Conservation (phyloP, 768 basidiomycete genomes). For the Tricholoma flavovirens region DNA sequence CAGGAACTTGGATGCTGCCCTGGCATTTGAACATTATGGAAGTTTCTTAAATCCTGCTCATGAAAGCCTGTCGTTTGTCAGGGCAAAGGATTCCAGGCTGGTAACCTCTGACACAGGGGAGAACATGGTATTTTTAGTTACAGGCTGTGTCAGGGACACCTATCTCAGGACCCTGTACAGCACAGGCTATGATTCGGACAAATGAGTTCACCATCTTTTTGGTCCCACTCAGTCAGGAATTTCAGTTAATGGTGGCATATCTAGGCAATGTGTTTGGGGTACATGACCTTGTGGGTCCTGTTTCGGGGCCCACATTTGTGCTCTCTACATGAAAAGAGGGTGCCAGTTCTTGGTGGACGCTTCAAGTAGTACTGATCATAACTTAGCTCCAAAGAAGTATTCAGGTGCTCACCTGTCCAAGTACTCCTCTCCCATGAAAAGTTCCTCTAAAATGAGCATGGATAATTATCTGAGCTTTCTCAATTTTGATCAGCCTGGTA, state of each 20-base stretch:
- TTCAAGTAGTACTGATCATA: neutral
- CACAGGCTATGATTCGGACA: neutral
- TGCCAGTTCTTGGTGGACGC: neutral
- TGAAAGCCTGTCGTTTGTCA: neutral
- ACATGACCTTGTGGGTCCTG: neutral
- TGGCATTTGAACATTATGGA: neutral
- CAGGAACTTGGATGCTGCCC: neutral
- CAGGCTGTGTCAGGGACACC: neutral
- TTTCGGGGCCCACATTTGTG: neutral
- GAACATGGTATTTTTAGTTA: neutral
- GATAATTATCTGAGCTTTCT: neutral
- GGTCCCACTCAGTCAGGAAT: neutral
- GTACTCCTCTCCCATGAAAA: neutral
- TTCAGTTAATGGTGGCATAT: neutral
- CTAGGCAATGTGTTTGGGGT: neutral
- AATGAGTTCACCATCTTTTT: neutral
- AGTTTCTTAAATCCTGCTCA: neutral
- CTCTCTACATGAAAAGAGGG: neutral
- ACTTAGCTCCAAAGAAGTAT: neutral
- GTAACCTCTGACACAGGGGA: neutral
- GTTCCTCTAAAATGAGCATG: neutral
- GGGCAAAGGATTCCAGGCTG: neutral
- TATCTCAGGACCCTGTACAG: neutral
- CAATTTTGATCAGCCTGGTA: neutral
- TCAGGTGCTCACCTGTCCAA: neutral